A percentile compares a stretch with the other conserved stretches of the same genome.
Conservation (phyloP, 805 yeast genomes). For the Naumovozyma baii region DNA sequence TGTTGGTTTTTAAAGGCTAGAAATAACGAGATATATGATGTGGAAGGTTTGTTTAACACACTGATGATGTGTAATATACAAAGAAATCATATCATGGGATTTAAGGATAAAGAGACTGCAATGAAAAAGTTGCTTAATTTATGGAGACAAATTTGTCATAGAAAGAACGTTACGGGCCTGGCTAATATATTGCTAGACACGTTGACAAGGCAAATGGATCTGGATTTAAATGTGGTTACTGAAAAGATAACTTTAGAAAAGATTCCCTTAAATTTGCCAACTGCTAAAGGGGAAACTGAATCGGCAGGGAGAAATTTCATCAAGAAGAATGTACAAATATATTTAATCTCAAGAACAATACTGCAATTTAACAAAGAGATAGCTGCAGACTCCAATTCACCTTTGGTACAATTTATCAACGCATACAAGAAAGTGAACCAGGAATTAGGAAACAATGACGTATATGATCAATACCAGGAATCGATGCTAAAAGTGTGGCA, state of each 20-base stretch:
- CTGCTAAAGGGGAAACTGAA: not conserved
- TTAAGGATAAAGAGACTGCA: slow-evolving; percentile 12
- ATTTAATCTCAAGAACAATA: slow-evolving; percentile 17
- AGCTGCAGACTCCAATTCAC: slow-evolving; percentile 1
- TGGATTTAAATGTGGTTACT: not conserved
- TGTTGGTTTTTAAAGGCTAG: slow-evolving; percentile 15
- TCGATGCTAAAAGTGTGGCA: slow-evolving; percentile 3
- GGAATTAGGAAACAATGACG: slow-evolving; percentile 5
- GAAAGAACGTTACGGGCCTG: slow-evolving; percentile 19
- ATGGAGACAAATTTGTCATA: slow-evolving; percentile 14
- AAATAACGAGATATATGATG: slow-evolving; percentile 14
- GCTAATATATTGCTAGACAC: slow-evolving; percentile 14
- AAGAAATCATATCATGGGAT: slow-evolving; percentile 12
- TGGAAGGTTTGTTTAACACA: slow-evolving; percentile 24
- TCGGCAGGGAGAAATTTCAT: slow-evolving; percentile 1
- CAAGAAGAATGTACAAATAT: slow-evolving; percentile 12
- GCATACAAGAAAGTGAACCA: slow-evolving; percentile 6
- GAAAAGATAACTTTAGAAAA: too few relatives aligned
- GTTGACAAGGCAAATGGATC: slow-evolving; percentile 13
- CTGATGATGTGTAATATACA: slow-evolving; percentile 24
- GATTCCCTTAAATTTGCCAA: not conserved
- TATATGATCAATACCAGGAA: slow-evolving; percentile 8
- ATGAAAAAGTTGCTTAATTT: slow-evolving; percentile 14
- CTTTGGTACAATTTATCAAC: slow-evolving; percentile 8
- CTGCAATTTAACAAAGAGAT: slow-evolving; percentile 8